phyloP scores from a whole-genome alignment of 176 grass and related monocot species.

The Carex littledalei region DNA sequence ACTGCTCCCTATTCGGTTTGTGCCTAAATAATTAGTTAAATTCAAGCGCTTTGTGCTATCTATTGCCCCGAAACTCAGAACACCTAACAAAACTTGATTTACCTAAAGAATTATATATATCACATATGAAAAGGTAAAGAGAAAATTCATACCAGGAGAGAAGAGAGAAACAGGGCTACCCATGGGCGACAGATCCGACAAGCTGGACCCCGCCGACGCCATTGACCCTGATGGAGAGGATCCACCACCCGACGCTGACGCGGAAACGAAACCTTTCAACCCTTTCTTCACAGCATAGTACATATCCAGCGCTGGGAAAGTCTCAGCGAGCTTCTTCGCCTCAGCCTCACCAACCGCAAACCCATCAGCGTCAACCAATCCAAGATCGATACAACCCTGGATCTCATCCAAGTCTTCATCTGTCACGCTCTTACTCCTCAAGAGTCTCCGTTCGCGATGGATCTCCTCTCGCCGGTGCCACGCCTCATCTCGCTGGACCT shows the following conservation, averaged over 20 bases:
- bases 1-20: neutral
- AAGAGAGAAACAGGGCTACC: constrained; percentile 62
- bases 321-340: constrained; percentile 38
- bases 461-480: constrained; percentile 61
- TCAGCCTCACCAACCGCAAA: constrained; percentile 39
- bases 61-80: neutral
- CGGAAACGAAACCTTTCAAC: neutral
- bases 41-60: neutral
- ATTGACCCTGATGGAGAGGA: neutral
- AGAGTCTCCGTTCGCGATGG: neutral
- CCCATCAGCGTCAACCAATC: constrained; percentile 47
- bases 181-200: constrained; percentile 51
- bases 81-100: neutral
- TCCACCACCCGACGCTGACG: neutral
- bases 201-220: constrained; percentile 9
- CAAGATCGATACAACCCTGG: constrained; percentile 74
- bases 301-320: constrained; percentile 57
- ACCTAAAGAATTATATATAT: neutral
- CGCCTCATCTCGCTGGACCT: constrained; percentile 60
- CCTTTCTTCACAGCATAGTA: constrained; percentile 49
- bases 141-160: constrained; percentile 35
- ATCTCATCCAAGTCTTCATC: constrained; percentile 83
- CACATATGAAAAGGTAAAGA: neutral
- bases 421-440: constrained; percentile 52
- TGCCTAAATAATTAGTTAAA: neutral